A percentile compares a stretch with the other conserved stretches of the same genome.
These are phyloP conservation scores for Mycosarcoma mackinlayi DNA, from an alignment of 1,284 basidiomycete genomes.

Conservation along the genomic window DNA sequence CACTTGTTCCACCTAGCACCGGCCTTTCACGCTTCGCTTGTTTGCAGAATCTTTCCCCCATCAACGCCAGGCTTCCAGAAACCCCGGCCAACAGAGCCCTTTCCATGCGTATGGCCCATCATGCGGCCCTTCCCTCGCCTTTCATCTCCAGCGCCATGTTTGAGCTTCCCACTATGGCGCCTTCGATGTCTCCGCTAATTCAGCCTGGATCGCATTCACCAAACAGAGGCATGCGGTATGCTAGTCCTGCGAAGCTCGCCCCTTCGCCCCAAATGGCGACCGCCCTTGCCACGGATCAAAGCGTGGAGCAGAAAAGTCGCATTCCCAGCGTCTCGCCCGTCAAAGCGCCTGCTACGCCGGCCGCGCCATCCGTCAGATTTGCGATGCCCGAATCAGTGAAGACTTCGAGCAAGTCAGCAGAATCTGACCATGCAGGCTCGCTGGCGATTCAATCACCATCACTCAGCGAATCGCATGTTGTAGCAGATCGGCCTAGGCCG, in stretches of 20 bases:
- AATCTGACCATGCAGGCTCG: neutral
- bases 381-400: constrained; percentile 1
- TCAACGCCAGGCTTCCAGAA: constrained; percentile 7
- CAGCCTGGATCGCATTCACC: constrained; percentile 15
- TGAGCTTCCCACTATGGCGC: neutral
- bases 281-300: neutral
- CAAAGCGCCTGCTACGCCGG: constrained; percentile 3
- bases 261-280: neutral
- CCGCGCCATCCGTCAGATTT: constrained; percentile 25
- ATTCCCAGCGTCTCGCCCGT: constrained; percentile 1
- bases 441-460: constrained; percentile 8
- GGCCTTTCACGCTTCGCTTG: constrained; percentile 42
- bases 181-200: neutral
- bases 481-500: neutral
- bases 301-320: neutral
- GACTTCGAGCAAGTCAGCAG: constrained; percentile 5
- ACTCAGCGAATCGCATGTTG: neutral
- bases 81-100: constrained; percentile 24
- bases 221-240: constrained; percentile 2
- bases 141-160: constrained; percentile 14
- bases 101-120: constrained; percentile 18
- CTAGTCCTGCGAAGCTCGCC: constrained; percentile 7
- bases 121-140: constrained; percentile 21
- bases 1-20: constrained; percentile 25
- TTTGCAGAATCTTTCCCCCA: constrained; percentile 24